Percentiles rank a stretch among this genome's conserved stretches.
Conservation (phyloP, 148 eudicot genomes). For the Drosera capensis region DNA sequence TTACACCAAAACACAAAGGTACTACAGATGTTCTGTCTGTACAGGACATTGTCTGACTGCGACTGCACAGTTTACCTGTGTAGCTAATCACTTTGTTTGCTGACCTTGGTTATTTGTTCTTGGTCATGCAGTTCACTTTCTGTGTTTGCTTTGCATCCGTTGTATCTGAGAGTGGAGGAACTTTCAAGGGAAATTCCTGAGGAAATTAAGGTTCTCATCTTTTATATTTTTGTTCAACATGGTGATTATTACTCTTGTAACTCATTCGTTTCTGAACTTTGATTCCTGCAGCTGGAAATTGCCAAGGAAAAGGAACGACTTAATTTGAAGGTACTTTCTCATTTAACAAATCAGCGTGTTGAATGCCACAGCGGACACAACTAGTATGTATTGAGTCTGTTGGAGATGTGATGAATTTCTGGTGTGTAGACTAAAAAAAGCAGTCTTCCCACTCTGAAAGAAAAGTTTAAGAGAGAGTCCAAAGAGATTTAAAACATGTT, state of each 20-base stretch:
- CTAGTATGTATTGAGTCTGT: no score
- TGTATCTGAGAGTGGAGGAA: slow-evolving; percentile 75
- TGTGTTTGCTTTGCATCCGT: slow-evolving; percentile 91
- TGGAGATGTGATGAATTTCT: neutral
- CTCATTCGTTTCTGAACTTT: no score
- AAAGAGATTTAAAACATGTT: no score
- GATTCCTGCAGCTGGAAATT: slow-evolving; percentile 60
- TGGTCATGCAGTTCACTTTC: slow-evolving; percentile 76
- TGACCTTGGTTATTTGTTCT: slow-evolving; percentile 5
- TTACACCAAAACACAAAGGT: no score
- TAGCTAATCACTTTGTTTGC: neutral
- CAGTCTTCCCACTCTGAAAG: no score
- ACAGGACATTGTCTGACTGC: neutral
- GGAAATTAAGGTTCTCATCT: slow-evolving; percentile 50
- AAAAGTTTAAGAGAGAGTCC: no score
- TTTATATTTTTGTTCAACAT: no score
- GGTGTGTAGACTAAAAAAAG: no score
- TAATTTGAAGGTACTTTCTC: slow-evolving; percentile 51
- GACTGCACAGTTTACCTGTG: neutral
- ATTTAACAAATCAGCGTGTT: neutral
- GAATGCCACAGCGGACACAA: neutral
- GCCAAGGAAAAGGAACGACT: slow-evolving; percentile 37
- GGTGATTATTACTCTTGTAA: no score
- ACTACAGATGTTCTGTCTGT: no score
- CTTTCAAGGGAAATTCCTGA: slow-evolving; percentile 62